Percentiles rank a stretch among this genome's conserved stretches.
Evolutionary conservation across 352 stramenopile genomes (phyloP).

Genomic region (Globisporangium heterothallicum): DNA sequence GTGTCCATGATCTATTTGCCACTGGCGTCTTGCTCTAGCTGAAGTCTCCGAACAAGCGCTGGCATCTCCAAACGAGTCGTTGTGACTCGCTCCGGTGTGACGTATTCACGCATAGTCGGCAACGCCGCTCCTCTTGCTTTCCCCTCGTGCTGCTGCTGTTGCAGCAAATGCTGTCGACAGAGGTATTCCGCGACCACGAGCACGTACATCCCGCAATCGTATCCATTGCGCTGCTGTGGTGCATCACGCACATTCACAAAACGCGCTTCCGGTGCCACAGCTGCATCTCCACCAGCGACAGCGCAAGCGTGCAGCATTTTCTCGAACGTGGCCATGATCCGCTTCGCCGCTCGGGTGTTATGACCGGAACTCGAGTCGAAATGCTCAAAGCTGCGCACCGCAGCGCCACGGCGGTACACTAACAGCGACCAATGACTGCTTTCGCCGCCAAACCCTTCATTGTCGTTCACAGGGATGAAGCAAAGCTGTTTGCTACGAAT

Average conservation of each 20-base stretch:
- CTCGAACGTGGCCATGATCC: constrained; percentile 37
- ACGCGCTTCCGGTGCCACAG: neutral
- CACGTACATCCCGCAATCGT: constrained; percentile 82
- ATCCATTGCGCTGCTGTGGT: constrained; percentile 73
- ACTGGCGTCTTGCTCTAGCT: constrained; percentile 1
- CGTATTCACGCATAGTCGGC: constrained; percentile 32
- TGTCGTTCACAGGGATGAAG: constrained; percentile 71
- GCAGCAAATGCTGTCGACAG: constrained; percentile 21
- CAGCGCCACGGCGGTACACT: constrained; percentile 26
- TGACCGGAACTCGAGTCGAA: constrained; percentile 69
- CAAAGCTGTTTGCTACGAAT: constrained; percentile 34
- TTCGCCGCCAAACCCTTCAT: constrained; percentile 40
- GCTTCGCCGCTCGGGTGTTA: constrained; percentile 46
- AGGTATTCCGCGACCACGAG: constrained; percentile 62
- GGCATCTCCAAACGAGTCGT: constrained; percentile 44
- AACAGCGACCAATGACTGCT: constrained; percentile 79
- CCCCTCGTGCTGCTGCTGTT: neutral
- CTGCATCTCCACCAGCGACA: neutral
- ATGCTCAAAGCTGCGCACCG: constrained; percentile 41
- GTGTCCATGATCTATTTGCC: neutral
- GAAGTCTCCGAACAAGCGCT: constrained; percentile 26
- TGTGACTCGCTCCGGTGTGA: constrained; percentile 44
- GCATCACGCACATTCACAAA: constrained; percentile 30
- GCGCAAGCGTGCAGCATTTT: constrained; percentile 23
- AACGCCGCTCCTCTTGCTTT: neutral